Conservation (phyloP, 495 filamentous ascomycete genomes). For the Aspergillus sclerotioniger region DNA sequence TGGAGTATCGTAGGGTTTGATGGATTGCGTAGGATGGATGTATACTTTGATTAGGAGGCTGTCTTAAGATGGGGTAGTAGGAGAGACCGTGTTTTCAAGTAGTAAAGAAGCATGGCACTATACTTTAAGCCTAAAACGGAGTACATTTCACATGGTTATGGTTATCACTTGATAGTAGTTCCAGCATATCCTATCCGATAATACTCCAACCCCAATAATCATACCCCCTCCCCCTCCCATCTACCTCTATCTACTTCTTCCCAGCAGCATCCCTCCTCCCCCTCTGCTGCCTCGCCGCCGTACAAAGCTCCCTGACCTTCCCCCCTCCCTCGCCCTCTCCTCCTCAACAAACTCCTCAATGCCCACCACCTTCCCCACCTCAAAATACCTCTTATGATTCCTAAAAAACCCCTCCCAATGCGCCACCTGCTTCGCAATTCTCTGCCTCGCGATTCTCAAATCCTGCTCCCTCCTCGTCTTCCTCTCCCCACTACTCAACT, state of each 20-base stretch:
- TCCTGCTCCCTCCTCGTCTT: constrained; percentile 55
- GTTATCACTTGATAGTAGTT: too few species aligned
- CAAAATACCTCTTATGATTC: constrained; percentile 70
- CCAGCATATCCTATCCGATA: background rate
- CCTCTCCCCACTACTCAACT: constrained; percentile 51
- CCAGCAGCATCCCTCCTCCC: constrained; percentile 34
- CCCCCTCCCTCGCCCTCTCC: constrained; percentile 34
- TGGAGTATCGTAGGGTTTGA: background rate
- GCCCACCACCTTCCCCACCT: constrained; percentile 62
- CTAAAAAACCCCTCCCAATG: constrained; percentile 67
- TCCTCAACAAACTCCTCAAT: constrained; percentile 27
- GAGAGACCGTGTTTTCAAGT: too few species aligned
- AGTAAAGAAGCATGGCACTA: too few species aligned
- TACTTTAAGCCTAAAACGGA: too few species aligned
- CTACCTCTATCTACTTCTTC: constrained; percentile 41
- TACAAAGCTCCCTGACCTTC: constrained; percentile 48
- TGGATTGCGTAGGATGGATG: background rate
- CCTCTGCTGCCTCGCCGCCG: constrained; percentile 40
- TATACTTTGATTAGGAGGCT: background rate
- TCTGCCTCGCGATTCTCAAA: constrained; percentile 39
- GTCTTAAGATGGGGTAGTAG: background rate
- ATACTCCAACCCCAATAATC: background rate
- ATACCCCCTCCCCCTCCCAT: constrained; percentile 12
- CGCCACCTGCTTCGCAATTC: constrained; percentile 42
- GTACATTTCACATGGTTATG: too few species aligned